A percentile compares a stretch with the other conserved stretches of the same genome.
These are phyloP conservation scores for Coemansia sp. DNA, from an alignment of 192 early-diverging fungal species.

Conservation along the genomic window DNA sequence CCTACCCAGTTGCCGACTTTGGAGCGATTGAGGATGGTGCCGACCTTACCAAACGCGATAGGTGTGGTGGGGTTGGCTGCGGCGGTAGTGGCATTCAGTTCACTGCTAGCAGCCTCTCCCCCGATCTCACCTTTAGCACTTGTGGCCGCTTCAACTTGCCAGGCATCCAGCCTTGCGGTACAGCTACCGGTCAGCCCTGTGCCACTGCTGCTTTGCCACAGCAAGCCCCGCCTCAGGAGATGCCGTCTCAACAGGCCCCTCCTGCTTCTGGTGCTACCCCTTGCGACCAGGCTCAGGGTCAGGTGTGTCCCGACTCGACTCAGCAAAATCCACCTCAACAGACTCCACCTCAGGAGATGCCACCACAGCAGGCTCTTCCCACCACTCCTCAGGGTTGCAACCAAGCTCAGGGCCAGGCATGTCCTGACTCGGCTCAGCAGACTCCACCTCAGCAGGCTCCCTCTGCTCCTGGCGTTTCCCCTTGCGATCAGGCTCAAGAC, in stretches of 20 bases:
- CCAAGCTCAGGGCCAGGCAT: not conserved
- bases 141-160: slow-evolving; percentile 9
- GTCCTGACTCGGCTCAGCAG: not conserved
- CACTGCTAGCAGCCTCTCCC: slow-evolving; percentile 13
- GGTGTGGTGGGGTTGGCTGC: slow-evolving; percentile 19
- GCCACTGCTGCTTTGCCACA: too few species aligned
- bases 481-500: slow-evolving; percentile 8
- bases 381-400: not conserved
- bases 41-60: slow-evolving; percentile 11
- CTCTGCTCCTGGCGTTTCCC: not conserved
- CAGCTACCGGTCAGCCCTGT: not conserved
- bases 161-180: not conserved
- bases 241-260: not conserved
- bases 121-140: slow-evolving; percentile 20
- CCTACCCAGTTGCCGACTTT: slow-evolving; percentile 8
- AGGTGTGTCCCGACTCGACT: not conserved
- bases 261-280: too few species aligned
- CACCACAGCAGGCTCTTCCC: not conserved
- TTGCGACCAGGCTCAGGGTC: too few species aligned
- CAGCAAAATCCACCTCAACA: not conserved
- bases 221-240: not conserved
- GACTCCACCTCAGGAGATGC: not conserved
- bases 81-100: slow-evolving; percentile 7
- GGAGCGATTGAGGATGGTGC: not conserved
- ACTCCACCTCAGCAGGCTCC: not conserved